Evolutionary conservation across 2,329 filamentous ascomycete species (phyloP), one percentile per base, ranked within the genome.

Genomic region (Aspergillus quadrilineatus): DNA sequence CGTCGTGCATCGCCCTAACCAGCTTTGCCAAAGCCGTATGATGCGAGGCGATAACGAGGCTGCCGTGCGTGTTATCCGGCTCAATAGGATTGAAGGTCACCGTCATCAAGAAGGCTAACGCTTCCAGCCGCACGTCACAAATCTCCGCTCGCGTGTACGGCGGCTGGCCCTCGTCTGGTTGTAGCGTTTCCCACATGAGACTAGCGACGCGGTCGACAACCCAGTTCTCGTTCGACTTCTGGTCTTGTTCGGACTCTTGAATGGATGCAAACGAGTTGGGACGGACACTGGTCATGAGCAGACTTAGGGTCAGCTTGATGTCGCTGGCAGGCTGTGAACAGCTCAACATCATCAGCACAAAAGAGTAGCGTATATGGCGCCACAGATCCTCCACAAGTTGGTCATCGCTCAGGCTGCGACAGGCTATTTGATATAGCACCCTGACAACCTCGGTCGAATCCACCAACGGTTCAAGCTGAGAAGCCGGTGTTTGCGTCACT

Each of bases 1-100:
- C 85, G 61, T 91, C 88, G 57, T 94, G 87, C 50, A 92, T 84
- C 44, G 89, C 85, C 28, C 85, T 83, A 28, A 95, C 86, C 0
- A 96, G 76, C 3, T 90, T 84, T 1, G 89, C 90, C 14, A 96
- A 84, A 10, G 86, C 85, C 41, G 82, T 83, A 3, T 82, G 81
- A 69, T 94, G 89, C 4, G 77, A 75, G 0, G 88, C 88, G 7
- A 97, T 80, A 45, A 89, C 83, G 26, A 79, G 69, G 49, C 85
- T 78, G 26, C 86, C 84, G 50, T 82, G 77, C 53, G 82, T 80
- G 22, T 72, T 74, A 58, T 88, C 85, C 64, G 86, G 89, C 15
- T 87, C 84, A 22, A 79, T 78, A 4, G 69, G 66, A 36, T 73
- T 73, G 59, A 77, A 76, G 8, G 72, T 73, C 14, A 80, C 62